Evolutionary conservation across 257 asterid genomes (phyloP), one percentile per base, ranked within the genome.

Genomic region (Petrea volubilis): DNA sequence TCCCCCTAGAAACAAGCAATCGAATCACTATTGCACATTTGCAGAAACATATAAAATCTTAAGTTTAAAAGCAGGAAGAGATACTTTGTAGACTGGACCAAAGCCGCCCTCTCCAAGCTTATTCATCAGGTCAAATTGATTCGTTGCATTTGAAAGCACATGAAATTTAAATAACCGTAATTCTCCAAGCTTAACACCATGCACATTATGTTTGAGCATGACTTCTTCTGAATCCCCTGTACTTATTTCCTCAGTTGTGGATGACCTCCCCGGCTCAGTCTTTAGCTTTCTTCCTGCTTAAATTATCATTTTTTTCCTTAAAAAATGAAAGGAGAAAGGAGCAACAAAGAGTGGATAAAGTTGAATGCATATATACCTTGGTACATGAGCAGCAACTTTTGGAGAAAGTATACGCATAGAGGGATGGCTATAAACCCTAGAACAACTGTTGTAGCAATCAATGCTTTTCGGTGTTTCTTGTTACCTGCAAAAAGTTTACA

Each of bases 71-170:
- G n/a, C 14, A 33, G 13, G 46, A 67, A 5, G 15, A 17, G 49
- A 2, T 79, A 79, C 83, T 23, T 59, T 79, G 58, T 57, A 79
- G 13, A 79, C 83, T 4, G 76, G 56, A 40, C 83, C 83, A 7
- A 78, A 79, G 52, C 80, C 80, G 15, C 83, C 80, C 67, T 79
- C 21, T 52, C 83, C 83, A 10, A 78, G 71, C 66, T 46, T 74
- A 52, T 69, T 63, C 28, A 3, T 12, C 0, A 8, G 15, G 21
- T 58, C 53, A 50, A 78, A 74, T 0, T 40, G 23, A n/a, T 17
- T 13, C 28, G 83, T 78, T 10, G 77, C 79, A 56, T 64, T 47
- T 8, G 77, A 70, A 25, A 78, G 27, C 36, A 13, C 38, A 56
- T 70, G 34, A 6, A 78, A 70, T 20, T 67, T 57, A 70, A 56